A percentile compares a stretch with the other conserved stretches of the same genome.
Evolutionary conservation across 2,329 filamentous ascomycete genomes (phyloP).

Genomic region (Aspergillus hiratsukae): DNA sequence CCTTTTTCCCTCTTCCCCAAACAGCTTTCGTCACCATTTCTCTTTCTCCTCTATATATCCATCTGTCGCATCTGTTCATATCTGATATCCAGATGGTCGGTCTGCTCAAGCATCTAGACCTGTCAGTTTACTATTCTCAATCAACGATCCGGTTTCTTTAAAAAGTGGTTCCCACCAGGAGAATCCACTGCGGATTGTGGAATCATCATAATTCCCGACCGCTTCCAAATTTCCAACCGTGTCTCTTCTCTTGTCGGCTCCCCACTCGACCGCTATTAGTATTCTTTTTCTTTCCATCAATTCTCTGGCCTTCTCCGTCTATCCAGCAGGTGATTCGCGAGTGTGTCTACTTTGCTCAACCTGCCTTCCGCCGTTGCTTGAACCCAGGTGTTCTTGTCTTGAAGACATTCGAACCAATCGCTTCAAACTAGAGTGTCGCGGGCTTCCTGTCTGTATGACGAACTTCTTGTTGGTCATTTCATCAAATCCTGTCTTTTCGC

Average conservation of each 20-base stretch:
- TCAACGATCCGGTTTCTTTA: too few species aligned
- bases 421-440: neutral
- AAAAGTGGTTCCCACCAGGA: neutral
- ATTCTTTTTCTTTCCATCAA: neutral
- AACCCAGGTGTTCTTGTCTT: neutral
- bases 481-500: neutral
- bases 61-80: neutral
- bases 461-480: neutral
- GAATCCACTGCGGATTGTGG: neutral
- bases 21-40: neutral
- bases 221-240: neutral
- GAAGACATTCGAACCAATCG: neutral
- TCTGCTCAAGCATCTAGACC: neutral
- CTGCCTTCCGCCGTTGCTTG: neutral
- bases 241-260: constrained; percentile 1
- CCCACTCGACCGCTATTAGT: constrained; percentile 4
- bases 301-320: neutral
- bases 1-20: neutral
- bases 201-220: neutral
- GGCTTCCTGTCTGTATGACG: neutral
- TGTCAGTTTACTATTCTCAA: neutral
- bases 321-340: neutral
- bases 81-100: too few species aligned
- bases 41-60: neutral
- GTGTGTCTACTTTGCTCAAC: neutral